Evolutionary conservation across 1,284 basidiomycete genomes (phyloP).

Genomic region (Trichosporon faecale): DNA sequence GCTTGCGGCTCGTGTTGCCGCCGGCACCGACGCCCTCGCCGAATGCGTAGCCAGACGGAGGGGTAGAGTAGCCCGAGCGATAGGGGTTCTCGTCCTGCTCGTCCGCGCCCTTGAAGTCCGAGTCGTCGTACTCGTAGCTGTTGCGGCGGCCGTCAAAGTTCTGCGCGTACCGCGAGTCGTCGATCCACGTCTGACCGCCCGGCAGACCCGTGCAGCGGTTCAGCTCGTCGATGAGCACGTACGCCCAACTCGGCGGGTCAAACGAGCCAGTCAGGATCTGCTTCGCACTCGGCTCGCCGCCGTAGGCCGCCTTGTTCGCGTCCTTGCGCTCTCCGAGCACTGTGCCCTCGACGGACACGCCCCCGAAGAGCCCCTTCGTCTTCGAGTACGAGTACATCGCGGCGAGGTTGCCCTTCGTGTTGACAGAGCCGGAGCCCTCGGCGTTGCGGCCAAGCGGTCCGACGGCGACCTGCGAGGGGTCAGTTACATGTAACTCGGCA

Average conservation of each 20-base stretch:
- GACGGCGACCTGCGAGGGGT: constrained; percentile 61
- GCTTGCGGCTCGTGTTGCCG: constrained; percentile 20
- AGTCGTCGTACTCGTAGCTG: constrained; percentile 1
- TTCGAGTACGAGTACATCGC: constrained; percentile 98
- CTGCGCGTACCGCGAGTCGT: constrained; percentile 54
- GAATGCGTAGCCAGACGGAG: constrained; percentile 35
- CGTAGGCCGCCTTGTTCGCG: constrained; percentile 77
- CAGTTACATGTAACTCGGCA: background rate
- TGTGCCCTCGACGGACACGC: constrained; percentile 81
- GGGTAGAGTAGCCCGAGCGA: background rate
- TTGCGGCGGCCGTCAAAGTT: constrained; percentile 36
- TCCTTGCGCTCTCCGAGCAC: constrained; percentile 93
- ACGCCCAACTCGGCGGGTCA: constrained; percentile 72
- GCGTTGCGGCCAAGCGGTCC: constrained; percentile 93
- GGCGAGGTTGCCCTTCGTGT: constrained; percentile 79
- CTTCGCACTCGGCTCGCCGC: constrained; percentile 67
- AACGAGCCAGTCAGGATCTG: constrained; percentile 74
- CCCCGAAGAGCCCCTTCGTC: constrained; percentile 82
- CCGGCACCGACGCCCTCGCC: constrained; percentile 45
- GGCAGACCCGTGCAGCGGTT: constrained; percentile 69
- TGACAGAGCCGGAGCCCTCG: constrained; percentile 84
- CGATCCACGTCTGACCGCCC: constrained; percentile 64
- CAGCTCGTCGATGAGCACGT: constrained; percentile 67
- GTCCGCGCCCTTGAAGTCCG: background rate
- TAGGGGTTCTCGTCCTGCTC: constrained; percentile 3